phyloP scores from a whole-genome alignment of 2,329 filamentous ascomycete species.

The Sarocladium oryzae region DNA sequence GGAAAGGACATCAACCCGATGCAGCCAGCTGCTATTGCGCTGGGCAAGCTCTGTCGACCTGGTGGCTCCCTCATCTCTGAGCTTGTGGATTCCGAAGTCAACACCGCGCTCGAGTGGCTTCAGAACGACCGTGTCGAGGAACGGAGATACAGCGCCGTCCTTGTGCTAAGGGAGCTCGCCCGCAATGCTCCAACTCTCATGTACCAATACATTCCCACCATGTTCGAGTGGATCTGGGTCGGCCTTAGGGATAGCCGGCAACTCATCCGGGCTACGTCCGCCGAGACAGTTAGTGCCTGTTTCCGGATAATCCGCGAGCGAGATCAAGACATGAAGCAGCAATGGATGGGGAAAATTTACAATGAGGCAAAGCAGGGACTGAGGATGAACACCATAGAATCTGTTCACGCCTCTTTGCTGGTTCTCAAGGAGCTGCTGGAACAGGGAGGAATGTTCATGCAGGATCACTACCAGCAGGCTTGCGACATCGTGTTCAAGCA shows the following conservation, averaged over 20 bases:
- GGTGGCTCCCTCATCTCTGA: slow-evolving; percentile 93
- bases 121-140: slow-evolving; percentile 93
- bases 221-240: slow-evolving; percentile 95
- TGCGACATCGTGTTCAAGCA: slow-evolving; percentile 90
- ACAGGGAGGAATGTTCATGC: slow-evolving; percentile 99
- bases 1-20: slow-evolving; percentile 89
- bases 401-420: slow-evolving; percentile 87
- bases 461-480: slow-evolving; percentile 82
- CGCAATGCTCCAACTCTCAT: slow-evolving; percentile 91
- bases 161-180: slow-evolving; percentile 84
- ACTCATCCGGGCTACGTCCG: slow-evolving; percentile 85
- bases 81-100: slow-evolving; percentile 92
- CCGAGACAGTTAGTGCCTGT: slow-evolving; percentile 88
- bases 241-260: slow-evolving; percentile 84
- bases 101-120: slow-evolving; percentile 92
- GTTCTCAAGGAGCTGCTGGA: slow-evolving; percentile 88
- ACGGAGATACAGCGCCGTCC: slow-evolving; percentile 83
- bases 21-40: slow-evolving; percentile 79
- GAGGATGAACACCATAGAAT: slow-evolving; percentile 73
- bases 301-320: slow-evolving; percentile 93
- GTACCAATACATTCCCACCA: slow-evolving; percentile 90
- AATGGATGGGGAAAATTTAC: slow-evolving; percentile 89
- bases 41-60: slow-evolving; percentile 85
- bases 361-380: slow-evolving; percentile 77
- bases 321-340: slow-evolving; percentile 78